Evolutionary conservation across 352 stramenopile species (phyloP).

Genomic region (Globisporangium rhizosaccharum): DNA sequence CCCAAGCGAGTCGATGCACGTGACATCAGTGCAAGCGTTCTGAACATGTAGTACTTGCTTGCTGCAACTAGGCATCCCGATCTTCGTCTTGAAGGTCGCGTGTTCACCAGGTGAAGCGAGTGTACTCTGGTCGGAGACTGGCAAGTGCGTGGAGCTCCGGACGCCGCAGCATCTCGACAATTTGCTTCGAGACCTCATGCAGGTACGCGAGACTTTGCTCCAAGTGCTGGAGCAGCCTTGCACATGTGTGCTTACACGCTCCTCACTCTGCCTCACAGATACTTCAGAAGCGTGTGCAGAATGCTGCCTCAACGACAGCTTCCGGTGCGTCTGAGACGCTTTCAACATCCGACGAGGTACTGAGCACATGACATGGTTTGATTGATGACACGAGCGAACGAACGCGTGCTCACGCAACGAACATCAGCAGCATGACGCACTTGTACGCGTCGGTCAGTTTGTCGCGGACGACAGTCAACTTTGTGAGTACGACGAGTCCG

Average conservation of each 20-base stretch:
- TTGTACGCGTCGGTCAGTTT: no score
- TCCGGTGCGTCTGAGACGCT: background rate
- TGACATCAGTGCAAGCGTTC: background rate
- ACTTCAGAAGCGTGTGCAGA: background rate
- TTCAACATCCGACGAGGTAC: background rate
- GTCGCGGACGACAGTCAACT: background rate
- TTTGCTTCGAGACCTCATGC: constrained; percentile 37
- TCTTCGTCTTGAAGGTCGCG: constrained; percentile 72
- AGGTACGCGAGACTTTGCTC: constrained; percentile 18
- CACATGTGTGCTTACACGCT: no score
- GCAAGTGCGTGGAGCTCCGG: constrained; percentile 28
- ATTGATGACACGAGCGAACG: background rate
- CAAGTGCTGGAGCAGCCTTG: no score
- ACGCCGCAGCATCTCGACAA: constrained; percentile 26
- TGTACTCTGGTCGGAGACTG: constrained; percentile 19
- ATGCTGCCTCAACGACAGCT: no score
- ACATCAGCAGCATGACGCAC: background rate
- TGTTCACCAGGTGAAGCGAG: constrained; percentile 27
- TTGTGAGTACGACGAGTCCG: background rate
- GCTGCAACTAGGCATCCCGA: constrained; percentile 43
- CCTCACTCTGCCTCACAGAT: no score
- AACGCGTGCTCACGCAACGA: background rate
- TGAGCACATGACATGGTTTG: background rate
- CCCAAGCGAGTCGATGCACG: background rate
- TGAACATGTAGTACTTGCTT: background rate